A percentile compares a stretch with the other conserved stretches of the same genome.
Evolutionary conservation across 2,329 filamentous ascomycete species (phyloP).

Genomic region (Conoideocrella luteorostrata): DNA sequence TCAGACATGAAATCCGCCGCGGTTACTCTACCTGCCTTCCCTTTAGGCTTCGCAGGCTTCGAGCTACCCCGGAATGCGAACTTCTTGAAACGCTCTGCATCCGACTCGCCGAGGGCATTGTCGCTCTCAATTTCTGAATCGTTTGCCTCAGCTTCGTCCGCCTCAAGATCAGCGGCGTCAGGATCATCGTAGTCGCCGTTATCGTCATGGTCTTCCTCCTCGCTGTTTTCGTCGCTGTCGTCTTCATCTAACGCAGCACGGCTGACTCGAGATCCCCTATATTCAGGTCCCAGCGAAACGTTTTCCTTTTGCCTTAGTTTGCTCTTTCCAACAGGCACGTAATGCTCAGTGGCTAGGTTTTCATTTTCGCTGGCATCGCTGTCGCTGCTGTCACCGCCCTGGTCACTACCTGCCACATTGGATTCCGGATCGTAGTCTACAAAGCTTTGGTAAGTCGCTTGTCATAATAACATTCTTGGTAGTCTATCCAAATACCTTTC

Average conservation of each 20-base stretch:
- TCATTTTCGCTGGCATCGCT: constrained; percentile 43
- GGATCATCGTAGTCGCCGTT: constrained; percentile 52
- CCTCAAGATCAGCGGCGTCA: constrained; percentile 46
- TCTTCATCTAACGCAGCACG: constrained; percentile 58
- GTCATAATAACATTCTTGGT: too few relatives aligned
- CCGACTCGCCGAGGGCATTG: constrained; percentile 72
- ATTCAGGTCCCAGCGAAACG: constrained; percentile 67
- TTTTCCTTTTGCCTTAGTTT: constrained; percentile 70
- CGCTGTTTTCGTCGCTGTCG: constrained; percentile 31
- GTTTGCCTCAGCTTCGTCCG: constrained; percentile 41
- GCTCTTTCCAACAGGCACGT: constrained; percentile 75
- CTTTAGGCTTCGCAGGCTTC: constrained; percentile 35
- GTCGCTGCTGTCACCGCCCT: constrained; percentile 43
- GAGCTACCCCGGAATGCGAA: constrained; percentile 60
- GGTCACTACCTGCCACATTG: constrained; percentile 50
- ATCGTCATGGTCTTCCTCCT: constrained; percentile 35
- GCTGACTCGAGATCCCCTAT: constrained; percentile 70
- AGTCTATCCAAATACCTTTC: constrained; percentile 44
- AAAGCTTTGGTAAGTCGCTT: too few relatives aligned
- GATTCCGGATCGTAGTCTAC: constrained; percentile 78
- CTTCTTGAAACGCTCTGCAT: constrained; percentile 73
- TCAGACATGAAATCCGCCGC: constrained; percentile 54
- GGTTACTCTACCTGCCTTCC: constrained; percentile 35
- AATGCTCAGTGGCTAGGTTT: constrained; percentile 74
- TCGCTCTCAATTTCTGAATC: constrained; percentile 60